Percentiles rank a stretch among this genome's conserved stretches.
Conservation (phyloP, 306 rosid genomes). For the Citrullus mucosospermus region DNA sequence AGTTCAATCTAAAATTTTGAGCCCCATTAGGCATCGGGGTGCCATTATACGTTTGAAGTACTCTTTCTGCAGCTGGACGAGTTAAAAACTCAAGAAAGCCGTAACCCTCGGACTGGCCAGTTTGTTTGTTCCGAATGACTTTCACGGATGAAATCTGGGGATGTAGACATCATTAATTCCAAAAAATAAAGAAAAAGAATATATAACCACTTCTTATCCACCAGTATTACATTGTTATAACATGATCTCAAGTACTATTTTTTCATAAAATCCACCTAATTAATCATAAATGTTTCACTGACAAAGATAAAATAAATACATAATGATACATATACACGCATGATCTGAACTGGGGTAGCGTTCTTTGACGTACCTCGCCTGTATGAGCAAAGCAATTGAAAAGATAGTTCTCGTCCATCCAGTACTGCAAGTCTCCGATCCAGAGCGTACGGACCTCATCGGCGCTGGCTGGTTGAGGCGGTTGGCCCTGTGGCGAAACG, state of each 20-base stretch:
- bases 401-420: constrained; percentile 90
- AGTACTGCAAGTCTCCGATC: constrained; percentile 94
- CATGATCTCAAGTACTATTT: neutral
- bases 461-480: constrained; percentile 29
- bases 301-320: neutral
- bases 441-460: constrained; percentile 90
- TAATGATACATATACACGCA: neutral
- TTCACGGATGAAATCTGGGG: constrained; percentile 51
- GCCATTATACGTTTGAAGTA: constrained; percentile 67
- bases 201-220: neutral
- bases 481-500: constrained; percentile 31
- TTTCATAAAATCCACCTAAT: neutral
- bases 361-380: constrained; percentile 50
- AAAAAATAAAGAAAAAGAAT: neutral
- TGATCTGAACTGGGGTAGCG: neutral
- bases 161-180: constrained; percentile 6
- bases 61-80: constrained; percentile 65
- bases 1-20: constrained; percentile 69
- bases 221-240: neutral
- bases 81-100: constrained; percentile 72
- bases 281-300: neutral
- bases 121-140: constrained; percentile 84
- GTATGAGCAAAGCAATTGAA: constrained; percentile 47
- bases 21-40: constrained; percentile 81
- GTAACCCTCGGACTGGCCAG: constrained; percentile 71